Evolutionary conservation across 768 basidiomycete species (phyloP).

Genomic region (Agrocybe praecox): DNA sequence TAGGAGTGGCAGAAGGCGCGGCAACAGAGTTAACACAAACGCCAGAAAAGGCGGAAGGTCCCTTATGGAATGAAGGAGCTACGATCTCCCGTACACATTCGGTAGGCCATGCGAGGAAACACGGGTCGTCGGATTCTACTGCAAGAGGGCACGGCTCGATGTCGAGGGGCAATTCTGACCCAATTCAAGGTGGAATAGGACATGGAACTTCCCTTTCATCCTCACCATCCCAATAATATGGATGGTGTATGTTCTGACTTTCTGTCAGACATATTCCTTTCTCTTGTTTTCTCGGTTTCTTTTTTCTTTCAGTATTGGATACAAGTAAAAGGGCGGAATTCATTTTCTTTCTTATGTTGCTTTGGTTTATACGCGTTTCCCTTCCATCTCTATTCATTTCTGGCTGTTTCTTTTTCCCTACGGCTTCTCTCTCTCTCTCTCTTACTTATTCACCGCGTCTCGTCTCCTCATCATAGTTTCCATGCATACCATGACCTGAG

Average conservation of each 20-base stretch:
- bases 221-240: not conserved
- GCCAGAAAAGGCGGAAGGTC: no score
- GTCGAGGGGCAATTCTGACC: constrained; percentile 4
- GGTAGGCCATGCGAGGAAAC: constrained; percentile 11
- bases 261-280: not conserved
- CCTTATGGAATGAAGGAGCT: not conserved
- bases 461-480: not conserved
- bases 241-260: no score
- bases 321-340: not conserved
- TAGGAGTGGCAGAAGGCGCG: not conserved
- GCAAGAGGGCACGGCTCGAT: not conserved
- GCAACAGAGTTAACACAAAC: not conserved
- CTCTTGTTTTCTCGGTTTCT: not conserved
- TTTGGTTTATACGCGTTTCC: not conserved
- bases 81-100: constrained; percentile 21
- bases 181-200: not conserved
- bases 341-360: not conserved
- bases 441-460: not conserved
- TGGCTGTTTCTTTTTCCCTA: not conserved
- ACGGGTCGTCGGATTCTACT: not conserved
- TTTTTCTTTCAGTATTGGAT: not conserved
- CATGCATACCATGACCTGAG: not conserved
- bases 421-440: constrained; percentile 2
- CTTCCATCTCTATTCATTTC: not conserved
- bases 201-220: not conserved